Evolutionary conservation across 768 basidiomycete species (phyloP).

Genomic region (Candolleomyces efflorescens): DNA sequence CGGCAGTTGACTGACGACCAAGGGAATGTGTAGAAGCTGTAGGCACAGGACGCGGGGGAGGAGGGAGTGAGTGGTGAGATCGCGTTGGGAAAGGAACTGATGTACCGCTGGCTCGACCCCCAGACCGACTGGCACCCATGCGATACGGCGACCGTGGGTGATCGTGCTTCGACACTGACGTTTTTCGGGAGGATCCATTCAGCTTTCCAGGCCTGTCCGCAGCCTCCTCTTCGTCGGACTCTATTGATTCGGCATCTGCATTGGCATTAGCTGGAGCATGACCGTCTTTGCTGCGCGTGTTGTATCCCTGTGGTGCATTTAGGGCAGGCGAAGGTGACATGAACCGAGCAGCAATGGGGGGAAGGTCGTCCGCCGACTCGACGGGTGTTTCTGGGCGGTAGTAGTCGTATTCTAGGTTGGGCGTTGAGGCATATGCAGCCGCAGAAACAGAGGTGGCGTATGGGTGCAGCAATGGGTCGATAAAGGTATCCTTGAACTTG

Average conservation of each 20-base stretch:
- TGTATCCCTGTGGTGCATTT: slow-evolving; percentile 25
- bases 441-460: slow-evolving; percentile 49
- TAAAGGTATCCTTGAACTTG: slow-evolving; percentile 92
- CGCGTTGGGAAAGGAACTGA: slow-evolving; percentile 74
- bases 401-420: slow-evolving; percentile 65
- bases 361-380: slow-evolving; percentile 71
- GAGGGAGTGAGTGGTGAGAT: slow-evolving; percentile 75
- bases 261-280: slow-evolving; percentile 42
- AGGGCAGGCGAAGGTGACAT: slow-evolving; percentile 66
- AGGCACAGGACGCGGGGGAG: slow-evolving; percentile 53
- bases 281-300: slow-evolving; percentile 48
- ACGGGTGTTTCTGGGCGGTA: slow-evolving; percentile 64
- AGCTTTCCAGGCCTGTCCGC: slow-evolving; percentile 49
- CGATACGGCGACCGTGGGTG: slow-evolving; percentile 82
- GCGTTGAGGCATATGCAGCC: slow-evolving; percentile 48
- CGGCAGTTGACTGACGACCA: slow-evolving; percentile 59
- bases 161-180: slow-evolving; percentile 45
- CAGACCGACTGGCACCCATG: slow-evolving; percentile 36
- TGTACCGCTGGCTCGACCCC: slow-evolving; percentile 35
- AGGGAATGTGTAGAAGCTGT: slow-evolving; percentile 71
- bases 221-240: slow-evolving; percentile 68
- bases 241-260: slow-evolving; percentile 58
- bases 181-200: slow-evolving; percentile 30
- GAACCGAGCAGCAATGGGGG: slow-evolving; percentile 89
- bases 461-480: slow-evolving; percentile 85